Evolutionary conservation across 805 yeast species (phyloP).

Genomic region (Naumovozyma dairenensis): DNA sequence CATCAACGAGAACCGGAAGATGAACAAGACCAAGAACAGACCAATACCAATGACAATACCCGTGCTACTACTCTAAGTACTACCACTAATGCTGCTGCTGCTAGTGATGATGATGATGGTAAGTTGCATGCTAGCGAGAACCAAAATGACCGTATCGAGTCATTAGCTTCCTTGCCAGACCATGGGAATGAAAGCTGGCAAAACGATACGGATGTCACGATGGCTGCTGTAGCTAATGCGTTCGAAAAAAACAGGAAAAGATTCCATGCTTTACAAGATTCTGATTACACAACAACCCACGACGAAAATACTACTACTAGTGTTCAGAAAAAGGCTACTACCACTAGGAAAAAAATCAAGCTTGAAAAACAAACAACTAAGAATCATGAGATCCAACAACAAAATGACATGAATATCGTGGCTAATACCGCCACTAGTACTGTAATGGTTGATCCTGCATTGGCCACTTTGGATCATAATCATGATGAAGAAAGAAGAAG

Average conservation of each 20-base stretch:
- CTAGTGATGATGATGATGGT: background rate
- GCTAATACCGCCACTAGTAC: slow-evolving; percentile 13
- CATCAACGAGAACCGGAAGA: slow-evolving; percentile 13
- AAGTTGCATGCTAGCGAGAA: too few species aligned
- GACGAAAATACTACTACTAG: too few species aligned
- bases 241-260: slow-evolving; percentile 14
- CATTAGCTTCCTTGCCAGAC: too few species aligned
- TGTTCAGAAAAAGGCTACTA: slow-evolving; percentile 1
- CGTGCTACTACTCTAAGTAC: slow-evolving; percentile 1
- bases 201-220: slow-evolving; percentile 13
- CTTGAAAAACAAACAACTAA: slow-evolving; percentile 8
- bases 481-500: slow-evolving; percentile 6
- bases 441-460: slow-evolving; percentile 47
- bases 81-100: slow-evolving; percentile 1
- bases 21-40: slow-evolving; percentile 11
- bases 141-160: too few species aligned
- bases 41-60: background rate
- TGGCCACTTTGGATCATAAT: slow-evolving; percentile 39
- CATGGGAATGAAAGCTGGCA: slow-evolving; percentile 1
- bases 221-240: slow-evolving; percentile 29
- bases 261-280: too few species aligned
- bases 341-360: slow-evolving; percentile 13
- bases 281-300: too few species aligned
- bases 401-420: slow-evolving; percentile 2
- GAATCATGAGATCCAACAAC: slow-evolving; percentile 4